Evolutionary conservation across 495 filamentous ascomycete species (phyloP).

Genomic region (Xylaria castorea): DNA sequence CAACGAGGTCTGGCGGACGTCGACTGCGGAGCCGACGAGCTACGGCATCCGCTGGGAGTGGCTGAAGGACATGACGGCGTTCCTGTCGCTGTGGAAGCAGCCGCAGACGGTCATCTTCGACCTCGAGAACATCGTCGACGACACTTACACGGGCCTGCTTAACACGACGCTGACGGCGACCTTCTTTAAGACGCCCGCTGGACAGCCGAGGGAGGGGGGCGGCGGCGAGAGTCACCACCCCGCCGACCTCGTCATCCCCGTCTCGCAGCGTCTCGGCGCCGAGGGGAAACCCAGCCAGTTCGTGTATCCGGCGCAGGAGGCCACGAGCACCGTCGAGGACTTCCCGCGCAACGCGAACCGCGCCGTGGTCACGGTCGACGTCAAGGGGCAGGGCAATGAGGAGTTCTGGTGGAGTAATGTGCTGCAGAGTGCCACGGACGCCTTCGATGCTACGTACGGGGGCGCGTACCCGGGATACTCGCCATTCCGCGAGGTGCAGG

Average conservation of each 20-base stretch:
- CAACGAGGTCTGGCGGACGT: conserved; percentile 84
- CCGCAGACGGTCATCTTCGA: conserved; percentile 84
- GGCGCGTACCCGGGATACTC: conserved; percentile 73
- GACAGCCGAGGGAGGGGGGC: conserved; percentile 36
- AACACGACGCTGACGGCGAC: conserved; percentile 82
- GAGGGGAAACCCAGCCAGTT: conserved; percentile 70
- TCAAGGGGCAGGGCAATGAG: conserved; percentile 79
- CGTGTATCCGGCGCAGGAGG: conserved; percentile 67
- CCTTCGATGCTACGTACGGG: conserved; percentile 65
- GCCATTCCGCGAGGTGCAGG: conserved; percentile 84
- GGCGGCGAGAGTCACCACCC: conserved; percentile 42
- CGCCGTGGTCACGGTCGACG: conserved; percentile 79
- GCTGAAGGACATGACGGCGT: conserved; percentile 84
- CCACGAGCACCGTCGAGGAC: conserved; percentile 60
- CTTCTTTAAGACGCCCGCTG: conserved; percentile 64
- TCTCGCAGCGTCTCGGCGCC: conserved; percentile 66
- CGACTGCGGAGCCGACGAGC: conserved; percentile 82
- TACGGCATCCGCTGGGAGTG: conserved; percentile 78
- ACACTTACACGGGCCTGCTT: conserved; percentile 78
- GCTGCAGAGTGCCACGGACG: conserved; percentile 63
- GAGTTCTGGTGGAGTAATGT: conserved; percentile 95
- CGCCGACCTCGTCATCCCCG: conserved; percentile 76
- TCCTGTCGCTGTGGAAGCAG: conserved; percentile 69
- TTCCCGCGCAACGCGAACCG: conserved; percentile 71
- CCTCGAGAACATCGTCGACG: conserved; percentile 76